A percentile compares a stretch with the other conserved stretches of the same genome.
phyloP scores from a whole-genome alignment of 2,329 filamentous ascomycete species.

The Colletotrichum spaethianum region DNA sequence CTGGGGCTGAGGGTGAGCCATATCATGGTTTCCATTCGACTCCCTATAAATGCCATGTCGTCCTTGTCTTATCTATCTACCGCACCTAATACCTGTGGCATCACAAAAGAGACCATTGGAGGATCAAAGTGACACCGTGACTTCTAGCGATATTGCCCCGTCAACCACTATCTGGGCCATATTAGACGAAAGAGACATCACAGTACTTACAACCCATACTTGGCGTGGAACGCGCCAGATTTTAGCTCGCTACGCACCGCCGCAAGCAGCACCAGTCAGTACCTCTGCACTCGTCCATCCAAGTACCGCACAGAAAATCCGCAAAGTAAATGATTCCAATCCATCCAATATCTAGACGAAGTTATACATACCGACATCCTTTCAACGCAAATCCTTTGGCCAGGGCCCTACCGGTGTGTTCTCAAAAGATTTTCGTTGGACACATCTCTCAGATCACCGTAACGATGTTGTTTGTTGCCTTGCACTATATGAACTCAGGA shows the following conservation, averaged over 20 bases:
- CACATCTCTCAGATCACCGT: too few relatives aligned
- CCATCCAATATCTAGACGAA: conserved; percentile 43
- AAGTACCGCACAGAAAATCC: conserved; percentile 48
- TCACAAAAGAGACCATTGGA: not conserved
- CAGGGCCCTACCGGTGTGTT: conserved; percentile 55
- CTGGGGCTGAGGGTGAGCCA: too few relatives aligned
- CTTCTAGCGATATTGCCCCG: not conserved
- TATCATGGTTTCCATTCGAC: too few relatives aligned
- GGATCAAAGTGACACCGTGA: not conserved
- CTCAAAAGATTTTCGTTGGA: too few relatives aligned
- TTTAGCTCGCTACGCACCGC: conserved; percentile 49
- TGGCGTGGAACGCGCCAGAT: conserved; percentile 46
- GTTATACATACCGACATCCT: conserved; percentile 43
- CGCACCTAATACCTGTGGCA: too few relatives aligned
- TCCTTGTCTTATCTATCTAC: too few relatives aligned
- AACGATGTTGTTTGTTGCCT: too few relatives aligned
- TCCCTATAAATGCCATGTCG: too few relatives aligned
- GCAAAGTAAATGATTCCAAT: conserved; percentile 46
- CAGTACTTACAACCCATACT: conserved; percentile 44
- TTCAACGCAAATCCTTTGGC: conserved; percentile 44
- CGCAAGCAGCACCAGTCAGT: conserved; percentile 48
- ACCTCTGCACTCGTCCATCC: conserved; percentile 48
- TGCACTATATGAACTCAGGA: too few relatives aligned
- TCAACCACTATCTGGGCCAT: not conserved
- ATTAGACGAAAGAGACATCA: fast-evolving